phyloP scores from a whole-genome alignment of 768 basidiomycete species.

The Chiua virens region DNA sequence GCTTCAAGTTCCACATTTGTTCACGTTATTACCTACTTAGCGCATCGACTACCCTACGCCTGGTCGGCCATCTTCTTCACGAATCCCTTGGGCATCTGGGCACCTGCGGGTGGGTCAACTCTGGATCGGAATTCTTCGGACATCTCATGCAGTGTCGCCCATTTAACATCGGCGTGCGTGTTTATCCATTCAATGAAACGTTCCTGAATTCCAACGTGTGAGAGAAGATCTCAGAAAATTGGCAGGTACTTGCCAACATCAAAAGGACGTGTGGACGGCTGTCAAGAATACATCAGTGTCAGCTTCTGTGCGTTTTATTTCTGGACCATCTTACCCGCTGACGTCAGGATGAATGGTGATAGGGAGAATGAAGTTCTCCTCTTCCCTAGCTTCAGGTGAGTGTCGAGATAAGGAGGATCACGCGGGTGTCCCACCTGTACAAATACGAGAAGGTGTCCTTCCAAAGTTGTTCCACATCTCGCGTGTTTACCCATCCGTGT shows the following conservation, averaged over 20 bases:
- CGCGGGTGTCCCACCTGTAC: slow-evolving; percentile 43
- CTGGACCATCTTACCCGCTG: slow-evolving; percentile 48
- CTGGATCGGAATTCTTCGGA: slow-evolving; percentile 58
- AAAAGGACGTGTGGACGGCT: slow-evolving; percentile 70
- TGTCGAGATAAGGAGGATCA: background rate
- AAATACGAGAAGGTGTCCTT: slow-evolving; percentile 72
- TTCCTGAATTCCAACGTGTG: slow-evolving; percentile 40
- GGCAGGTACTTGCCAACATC: slow-evolving; percentile 53
- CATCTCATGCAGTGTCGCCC: slow-evolving; percentile 72
- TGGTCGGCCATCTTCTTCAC: slow-evolving; percentile 3
- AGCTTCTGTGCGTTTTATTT: background rate
- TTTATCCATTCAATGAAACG: slow-evolving; percentile 77
- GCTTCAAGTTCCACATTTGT: no score
- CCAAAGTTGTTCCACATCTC: slow-evolving; percentile 72
- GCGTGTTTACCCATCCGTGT: slow-evolving; percentile 71
- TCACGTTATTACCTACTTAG: no score
- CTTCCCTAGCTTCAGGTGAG: slow-evolving; percentile 41
- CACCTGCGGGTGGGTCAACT: slow-evolving; percentile 46
- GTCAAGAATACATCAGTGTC: slow-evolving; percentile 3
- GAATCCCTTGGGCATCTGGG: slow-evolving; percentile 54
- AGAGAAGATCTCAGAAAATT: background rate
- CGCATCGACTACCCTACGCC: slow-evolving; percentile 5
- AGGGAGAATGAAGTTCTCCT: slow-evolving; percentile 68
- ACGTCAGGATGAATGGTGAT: slow-evolving; percentile 81
- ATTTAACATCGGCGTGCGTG: slow-evolving; percentile 65